Percentiles rank a stretch among this genome's conserved stretches.
phyloP scores from a whole-genome alignment of 2,329 filamentous ascomycete genomes.

The Paraconiothyrium brasiliense region DNA sequence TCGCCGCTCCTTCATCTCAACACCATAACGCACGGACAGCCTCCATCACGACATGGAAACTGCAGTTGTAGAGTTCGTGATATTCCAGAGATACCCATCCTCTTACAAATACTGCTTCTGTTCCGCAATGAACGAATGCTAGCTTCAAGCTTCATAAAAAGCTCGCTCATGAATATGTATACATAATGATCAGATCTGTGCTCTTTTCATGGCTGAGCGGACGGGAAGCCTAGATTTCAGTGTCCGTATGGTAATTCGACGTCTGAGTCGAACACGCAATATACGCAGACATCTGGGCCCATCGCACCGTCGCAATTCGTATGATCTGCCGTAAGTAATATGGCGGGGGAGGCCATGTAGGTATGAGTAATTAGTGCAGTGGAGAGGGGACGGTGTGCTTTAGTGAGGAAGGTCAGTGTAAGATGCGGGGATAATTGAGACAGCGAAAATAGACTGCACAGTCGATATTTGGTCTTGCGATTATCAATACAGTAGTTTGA shows the following conservation, averaged over 20 bases:
- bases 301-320: neutral
- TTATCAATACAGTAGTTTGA: too few relatives aligned
- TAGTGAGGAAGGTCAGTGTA: neutral
- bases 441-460: neutral
- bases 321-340: neutral
- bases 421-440: neutral
- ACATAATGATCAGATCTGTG: neutral
- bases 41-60: too few relatives aligned
- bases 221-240: neutral
- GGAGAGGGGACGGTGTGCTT: neutral
- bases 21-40: too few relatives aligned
- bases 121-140: too few relatives aligned
- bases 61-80: too few relatives aligned
- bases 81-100: too few relatives aligned
- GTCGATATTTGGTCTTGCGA: too few relatives aligned
- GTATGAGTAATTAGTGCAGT: neutral
- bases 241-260: neutral
- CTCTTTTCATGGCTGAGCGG: neutral
- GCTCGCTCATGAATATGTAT: neutral
- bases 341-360: neutral
- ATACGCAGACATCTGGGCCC: neutral
- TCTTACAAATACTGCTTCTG: too few relatives aligned
- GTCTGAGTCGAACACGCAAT: neutral
- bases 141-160: too few relatives aligned
- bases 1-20: too few relatives aligned